Conservation (phyloP, 805 yeast genomes). For the Sungouiozyma ichnusensis region DNA sequence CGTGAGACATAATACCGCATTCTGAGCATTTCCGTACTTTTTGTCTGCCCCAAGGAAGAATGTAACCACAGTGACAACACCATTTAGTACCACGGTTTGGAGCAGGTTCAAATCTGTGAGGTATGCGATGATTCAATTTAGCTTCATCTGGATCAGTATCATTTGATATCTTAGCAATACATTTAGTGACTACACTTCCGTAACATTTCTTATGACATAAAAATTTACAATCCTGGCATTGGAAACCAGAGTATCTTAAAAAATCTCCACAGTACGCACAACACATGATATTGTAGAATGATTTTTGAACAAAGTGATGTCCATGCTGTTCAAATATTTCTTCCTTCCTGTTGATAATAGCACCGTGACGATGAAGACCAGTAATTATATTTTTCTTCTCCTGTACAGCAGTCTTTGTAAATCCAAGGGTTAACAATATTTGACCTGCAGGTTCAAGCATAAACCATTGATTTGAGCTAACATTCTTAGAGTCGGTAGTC, state of each 20-base stretch:
- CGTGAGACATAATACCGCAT: conserved; percentile 92
- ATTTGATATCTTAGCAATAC: conserved; percentile 66
- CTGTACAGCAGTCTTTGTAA: conserved; percentile 53
- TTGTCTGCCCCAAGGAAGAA: conserved; percentile 89
- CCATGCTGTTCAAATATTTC: conserved; percentile 93
- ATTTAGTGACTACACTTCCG: conserved; percentile 69
- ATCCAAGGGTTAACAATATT: conserved; percentile 64
- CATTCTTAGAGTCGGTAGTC: conserved; percentile 34
- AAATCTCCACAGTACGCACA: conserved; percentile 97
- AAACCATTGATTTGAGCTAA: conserved; percentile 51
- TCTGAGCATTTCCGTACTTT: conserved; percentile 86
- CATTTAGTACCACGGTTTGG: conserved; percentile 93
- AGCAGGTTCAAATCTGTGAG: conserved; percentile 90
- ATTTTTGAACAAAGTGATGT: conserved; percentile 91
- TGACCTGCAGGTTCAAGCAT: conserved; percentile 92
- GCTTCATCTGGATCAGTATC: conserved; percentile 65
- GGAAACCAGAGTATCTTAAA: conserved; percentile 74
- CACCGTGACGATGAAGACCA: conserved; percentile 91
- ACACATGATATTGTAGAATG: conserved; percentile 90
- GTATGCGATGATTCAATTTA: conserved; percentile 88
- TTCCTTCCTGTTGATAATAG: conserved; percentile 82
- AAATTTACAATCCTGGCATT: conserved; percentile 76
- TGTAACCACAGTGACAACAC: conserved; percentile 99
- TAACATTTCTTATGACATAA: conserved; percentile 75
- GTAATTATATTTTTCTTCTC: conserved; percentile 40